A percentile compares a stretch with the other conserved stretches of the same genome.
phyloP scores from a whole-genome alignment of 306 rosid species.

The Quillaja saponaria region DNA sequence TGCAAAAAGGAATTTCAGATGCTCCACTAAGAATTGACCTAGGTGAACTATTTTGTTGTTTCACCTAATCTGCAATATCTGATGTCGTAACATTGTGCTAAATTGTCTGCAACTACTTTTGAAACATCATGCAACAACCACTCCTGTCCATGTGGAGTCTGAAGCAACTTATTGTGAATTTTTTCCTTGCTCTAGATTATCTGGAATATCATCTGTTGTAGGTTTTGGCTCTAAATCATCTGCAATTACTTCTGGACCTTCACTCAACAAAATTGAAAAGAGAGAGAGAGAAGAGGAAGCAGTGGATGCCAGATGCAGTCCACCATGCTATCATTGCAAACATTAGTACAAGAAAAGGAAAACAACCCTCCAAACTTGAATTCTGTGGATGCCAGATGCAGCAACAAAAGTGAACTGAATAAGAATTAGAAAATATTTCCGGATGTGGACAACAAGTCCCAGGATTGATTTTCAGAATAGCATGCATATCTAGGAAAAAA shows the following conservation, averaged over 20 bases:
- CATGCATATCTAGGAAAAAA: too few species aligned
- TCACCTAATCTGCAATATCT: conserved; percentile 26
- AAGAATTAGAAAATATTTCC: too few species aligned
- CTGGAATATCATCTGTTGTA: conserved; percentile 31
- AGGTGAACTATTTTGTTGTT: conserved; percentile 43
- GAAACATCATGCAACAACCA: conserved; percentile 45
- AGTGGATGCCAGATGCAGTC: too few species aligned
- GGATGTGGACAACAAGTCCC: too few species aligned
- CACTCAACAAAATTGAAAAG: conserved; percentile 61
- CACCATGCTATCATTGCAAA: too few species aligned
- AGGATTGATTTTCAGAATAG: too few species aligned
- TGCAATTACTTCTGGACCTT: conserved; percentile 64
- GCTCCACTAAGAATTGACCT: conserved; percentile 40
- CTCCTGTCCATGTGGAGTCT: conserved; percentile 42
- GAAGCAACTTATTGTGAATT: conserved; percentile 37
- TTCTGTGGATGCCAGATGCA: too few species aligned
- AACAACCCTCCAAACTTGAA: too few species aligned
- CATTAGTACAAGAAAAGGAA: too few species aligned
- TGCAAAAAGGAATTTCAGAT: conserved; percentile 42
- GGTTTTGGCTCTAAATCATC: conserved; percentile 56
- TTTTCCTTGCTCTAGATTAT: conserved; percentile 32
- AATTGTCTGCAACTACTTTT: conserved; percentile 42
- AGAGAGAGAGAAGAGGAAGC: too few species aligned
- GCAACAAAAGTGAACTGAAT: too few species aligned
- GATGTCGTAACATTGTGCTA: conserved; percentile 30